phyloP scores from a whole-genome alignment of 1,284 basidiomycete genomes.

The Sanghuangporus sanghuang region DNA sequence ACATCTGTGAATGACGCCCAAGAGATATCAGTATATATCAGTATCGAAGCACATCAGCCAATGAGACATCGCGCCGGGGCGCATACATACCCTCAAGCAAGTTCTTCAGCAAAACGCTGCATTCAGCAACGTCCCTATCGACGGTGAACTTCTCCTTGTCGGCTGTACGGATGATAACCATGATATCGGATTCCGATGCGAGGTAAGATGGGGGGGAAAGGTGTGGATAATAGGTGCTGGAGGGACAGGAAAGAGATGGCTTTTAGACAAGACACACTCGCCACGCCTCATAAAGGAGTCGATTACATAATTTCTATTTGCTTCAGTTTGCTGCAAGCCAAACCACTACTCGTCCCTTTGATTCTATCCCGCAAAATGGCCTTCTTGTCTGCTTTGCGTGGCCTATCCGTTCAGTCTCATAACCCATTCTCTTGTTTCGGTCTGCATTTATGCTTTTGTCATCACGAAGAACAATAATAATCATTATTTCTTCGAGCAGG shows the following conservation, averaged over 20 bases:
- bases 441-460: slow-evolving; percentile 14
- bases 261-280: not conserved
- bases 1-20: slow-evolving; percentile 57
- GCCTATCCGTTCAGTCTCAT: not conserved
- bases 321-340: not conserved
- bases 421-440: slow-evolving; percentile 12
- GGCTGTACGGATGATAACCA: slow-evolving; percentile 84
- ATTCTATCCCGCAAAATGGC: slow-evolving; percentile 1
- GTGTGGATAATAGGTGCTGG: slow-evolving; percentile 17
- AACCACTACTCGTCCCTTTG: not conserved
- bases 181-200: slow-evolving; percentile 29
- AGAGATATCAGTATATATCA: slow-evolving; percentile 8
- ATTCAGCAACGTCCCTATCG: slow-evolving; percentile 92
- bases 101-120: slow-evolving; percentile 96
- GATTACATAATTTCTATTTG: not conserved
- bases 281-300: slow-evolving; percentile 1
- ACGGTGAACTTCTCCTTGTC: slow-evolving; percentile 95
- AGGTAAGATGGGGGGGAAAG: not conserved
- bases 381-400: slow-evolving; percentile 11
- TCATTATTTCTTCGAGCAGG: slow-evolving; percentile 22
- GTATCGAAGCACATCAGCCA: not conserved
- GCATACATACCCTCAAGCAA: slow-evolving; percentile 89
- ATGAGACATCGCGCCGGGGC: slow-evolving; percentile 12
- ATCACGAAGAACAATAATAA: slow-evolving; percentile 12
- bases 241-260: slow-evolving; percentile 14